Conservation (phyloP, 225 moss, liverwort and hornwort species). For the Neckera pumila region DNA sequence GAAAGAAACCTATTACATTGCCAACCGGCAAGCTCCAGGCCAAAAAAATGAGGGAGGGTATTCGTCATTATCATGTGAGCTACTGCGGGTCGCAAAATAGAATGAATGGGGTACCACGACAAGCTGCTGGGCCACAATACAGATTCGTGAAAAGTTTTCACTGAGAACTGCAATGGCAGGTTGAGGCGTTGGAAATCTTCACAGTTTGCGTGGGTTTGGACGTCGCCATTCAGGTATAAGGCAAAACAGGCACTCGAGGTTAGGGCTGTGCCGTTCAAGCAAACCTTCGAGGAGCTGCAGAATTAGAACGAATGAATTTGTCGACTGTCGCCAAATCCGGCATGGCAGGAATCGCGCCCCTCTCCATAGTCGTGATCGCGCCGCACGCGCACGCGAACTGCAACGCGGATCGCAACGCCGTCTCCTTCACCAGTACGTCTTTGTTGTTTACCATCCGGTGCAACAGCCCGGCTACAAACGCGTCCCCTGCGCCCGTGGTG, state of each 20-base stretch:
- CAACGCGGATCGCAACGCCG: neutral
- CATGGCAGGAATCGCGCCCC: conserved; percentile 44
- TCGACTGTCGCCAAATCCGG: neutral
- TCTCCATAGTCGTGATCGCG: conserved; percentile 40
- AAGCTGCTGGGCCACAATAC: neutral
- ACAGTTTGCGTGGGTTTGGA: neutral
- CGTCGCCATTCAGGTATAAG: neutral
- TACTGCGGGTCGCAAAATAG: neutral
- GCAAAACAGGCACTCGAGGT: neutral
- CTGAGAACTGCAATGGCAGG: neutral
- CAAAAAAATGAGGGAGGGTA: neutral
- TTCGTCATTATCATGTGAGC: neutral
- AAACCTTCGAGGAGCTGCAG: neutral
- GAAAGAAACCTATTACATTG: neutral
- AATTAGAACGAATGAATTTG: neutral
- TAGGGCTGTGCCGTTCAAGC: neutral
- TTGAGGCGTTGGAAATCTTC: neutral
- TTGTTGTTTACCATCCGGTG: neutral
- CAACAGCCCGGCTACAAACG: conserved; percentile 36
- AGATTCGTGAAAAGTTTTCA: neutral
- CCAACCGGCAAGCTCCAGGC: neutral
- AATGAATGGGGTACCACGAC: too few species aligned
- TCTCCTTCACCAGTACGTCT: neutral
- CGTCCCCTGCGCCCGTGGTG: conserved; percentile 42
- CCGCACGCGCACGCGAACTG: conserved; percentile 41